Evolutionary conservation across 1,284 basidiomycete species (phyloP).

Genomic region (Meira nashicola): DNA sequence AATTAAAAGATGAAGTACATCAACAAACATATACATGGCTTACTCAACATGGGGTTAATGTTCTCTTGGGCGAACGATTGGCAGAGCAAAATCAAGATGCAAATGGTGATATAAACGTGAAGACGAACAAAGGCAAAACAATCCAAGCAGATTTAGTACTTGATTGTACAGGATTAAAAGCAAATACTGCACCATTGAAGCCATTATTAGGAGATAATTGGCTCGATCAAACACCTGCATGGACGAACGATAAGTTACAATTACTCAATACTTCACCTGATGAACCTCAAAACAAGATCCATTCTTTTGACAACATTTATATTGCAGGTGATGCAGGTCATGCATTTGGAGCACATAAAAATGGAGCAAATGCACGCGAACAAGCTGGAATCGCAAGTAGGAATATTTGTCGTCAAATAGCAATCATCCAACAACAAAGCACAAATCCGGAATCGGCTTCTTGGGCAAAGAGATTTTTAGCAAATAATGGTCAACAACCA

Average conservation of each 20-base stretch:
- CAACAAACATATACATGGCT: conserved; percentile 10
- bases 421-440: too few species aligned
- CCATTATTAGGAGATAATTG: neutral
- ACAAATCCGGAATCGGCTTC: too few species aligned
- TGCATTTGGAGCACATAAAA: conserved; percentile 31
- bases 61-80: conserved; percentile 18
- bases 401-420: conserved; percentile 14
- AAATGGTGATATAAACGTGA: neutral
- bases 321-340: conserved; percentile 26
- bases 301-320: conserved; percentile 14
- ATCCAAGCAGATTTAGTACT: conserved; percentile 22
- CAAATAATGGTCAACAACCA: neutral
- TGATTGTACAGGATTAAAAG: conserved; percentile 23
- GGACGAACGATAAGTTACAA: conserved; percentile 18
- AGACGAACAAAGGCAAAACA: neutral
- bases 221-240: conserved; percentile 16
- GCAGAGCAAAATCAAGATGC: conserved; percentile 11
- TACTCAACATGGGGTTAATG: conserved; percentile 17
- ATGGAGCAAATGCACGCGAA: conserved; percentile 25
- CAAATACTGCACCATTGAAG: conserved; percentile 19
- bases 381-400: conserved; percentile 23
- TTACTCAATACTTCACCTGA: conserved; percentile 5
- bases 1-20: conserved; percentile 26
- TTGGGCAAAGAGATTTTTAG: neutral
- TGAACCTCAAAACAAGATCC: neutral